These are phyloP conservation scores for Tulasnella calospora DNA, from an alignment of 768 basidiomycete species.

Conservation along the genomic window DNA sequence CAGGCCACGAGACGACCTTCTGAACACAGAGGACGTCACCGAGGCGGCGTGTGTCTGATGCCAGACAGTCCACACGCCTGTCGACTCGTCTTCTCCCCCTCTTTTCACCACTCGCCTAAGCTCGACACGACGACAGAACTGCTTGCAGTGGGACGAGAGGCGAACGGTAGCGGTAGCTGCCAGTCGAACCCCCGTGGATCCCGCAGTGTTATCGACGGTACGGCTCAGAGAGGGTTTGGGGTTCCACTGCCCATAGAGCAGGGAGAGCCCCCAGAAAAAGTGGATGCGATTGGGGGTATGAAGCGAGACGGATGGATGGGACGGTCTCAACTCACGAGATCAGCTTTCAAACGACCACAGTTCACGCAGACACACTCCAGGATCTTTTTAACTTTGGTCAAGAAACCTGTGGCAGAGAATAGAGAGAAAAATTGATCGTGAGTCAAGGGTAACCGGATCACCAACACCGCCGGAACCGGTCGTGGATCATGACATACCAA, in stretches of 20 bases:
- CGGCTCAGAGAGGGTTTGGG: slow-evolving; percentile 65
- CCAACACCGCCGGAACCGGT: neutral
- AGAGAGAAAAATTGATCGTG: neutral
- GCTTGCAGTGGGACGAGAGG: slow-evolving; percentile 50
- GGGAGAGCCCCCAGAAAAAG: slow-evolving; percentile 98
- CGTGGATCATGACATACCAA: slow-evolving; percentile 56
- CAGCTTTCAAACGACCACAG: slow-evolving; percentile 95
- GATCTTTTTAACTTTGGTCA: slow-evolving; percentile 99
- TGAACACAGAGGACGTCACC: slow-evolving; percentile 43
- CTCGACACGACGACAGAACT: slow-evolving; percentile 52
- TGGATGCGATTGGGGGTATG: slow-evolving; percentile 74
- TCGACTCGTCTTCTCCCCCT: slow-evolving; percentile 85
- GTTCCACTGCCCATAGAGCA: slow-evolving; percentile 75
- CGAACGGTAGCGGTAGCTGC: slow-evolving; percentile 29
- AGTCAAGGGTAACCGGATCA: neutral
- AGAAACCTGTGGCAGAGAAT: slow-evolving; percentile 59
- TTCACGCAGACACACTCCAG: slow-evolving; percentile 98
- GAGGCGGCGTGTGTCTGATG: slow-evolving; percentile 30
- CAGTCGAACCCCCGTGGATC: slow-evolving; percentile 47
- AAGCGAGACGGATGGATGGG: slow-evolving; percentile 77
- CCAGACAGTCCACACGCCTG: slow-evolving; percentile 46
- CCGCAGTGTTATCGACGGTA: slow-evolving; percentile 66
- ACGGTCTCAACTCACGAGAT: slow-evolving; percentile 79
- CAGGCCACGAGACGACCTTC: slow-evolving; percentile 39
- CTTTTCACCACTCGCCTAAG: slow-evolving; percentile 76